phyloP scores from a whole-genome alignment of 2,329 filamentous ascomycete genomes.

The Chaetomiaceae sp. region DNA sequence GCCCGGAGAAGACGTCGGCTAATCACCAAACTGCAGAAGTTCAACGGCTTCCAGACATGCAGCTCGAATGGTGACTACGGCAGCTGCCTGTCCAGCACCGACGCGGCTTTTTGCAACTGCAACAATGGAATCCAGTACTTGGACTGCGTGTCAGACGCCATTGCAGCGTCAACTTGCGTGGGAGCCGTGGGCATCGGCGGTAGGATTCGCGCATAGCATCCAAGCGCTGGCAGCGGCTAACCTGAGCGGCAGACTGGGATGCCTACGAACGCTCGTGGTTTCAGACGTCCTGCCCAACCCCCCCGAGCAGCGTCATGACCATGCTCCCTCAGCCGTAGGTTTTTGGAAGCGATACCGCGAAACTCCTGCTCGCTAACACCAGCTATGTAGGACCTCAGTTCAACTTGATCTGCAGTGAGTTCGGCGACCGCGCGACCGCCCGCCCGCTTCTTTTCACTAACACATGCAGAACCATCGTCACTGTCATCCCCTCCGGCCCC shows the following conservation, averaged over 20 bases:
- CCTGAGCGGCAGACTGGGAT: slow-evolving; percentile 14
- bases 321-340: slow-evolving; percentile 19
- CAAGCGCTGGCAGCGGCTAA: not conserved
- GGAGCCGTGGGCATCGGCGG: slow-evolving; percentile 8
- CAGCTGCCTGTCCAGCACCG: slow-evolving; percentile 12
- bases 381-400: slow-evolving; percentile 12
- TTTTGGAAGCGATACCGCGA: too few relatives aligned
- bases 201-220: not conserved
- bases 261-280: slow-evolving; percentile 21
- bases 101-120: slow-evolving; percentile 17
- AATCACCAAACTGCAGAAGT: slow-evolving; percentile 3
- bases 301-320: slow-evolving; percentile 18
- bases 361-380: not conserved
- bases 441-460: not conserved
- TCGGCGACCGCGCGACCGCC: too few relatives aligned
- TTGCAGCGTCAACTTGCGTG: slow-evolving; percentile 20
- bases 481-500: slow-evolving; percentile 10
- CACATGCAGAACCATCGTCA: slow-evolving; percentile 11
- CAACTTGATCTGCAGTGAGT: slow-evolving; percentile 14
- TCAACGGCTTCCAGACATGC: slow-evolving; percentile 22
- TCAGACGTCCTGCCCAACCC: slow-evolving; percentile 15
- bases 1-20: not conserved
- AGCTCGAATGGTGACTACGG: slow-evolving; percentile 19
- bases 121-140: slow-evolving; percentile 21
- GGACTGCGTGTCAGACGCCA: slow-evolving; percentile 19